Evolutionary conservation across 768 basidiomycete species (phyloP), one percentile per base, ranked within the genome.

Genomic region (Panus rudis): DNA sequence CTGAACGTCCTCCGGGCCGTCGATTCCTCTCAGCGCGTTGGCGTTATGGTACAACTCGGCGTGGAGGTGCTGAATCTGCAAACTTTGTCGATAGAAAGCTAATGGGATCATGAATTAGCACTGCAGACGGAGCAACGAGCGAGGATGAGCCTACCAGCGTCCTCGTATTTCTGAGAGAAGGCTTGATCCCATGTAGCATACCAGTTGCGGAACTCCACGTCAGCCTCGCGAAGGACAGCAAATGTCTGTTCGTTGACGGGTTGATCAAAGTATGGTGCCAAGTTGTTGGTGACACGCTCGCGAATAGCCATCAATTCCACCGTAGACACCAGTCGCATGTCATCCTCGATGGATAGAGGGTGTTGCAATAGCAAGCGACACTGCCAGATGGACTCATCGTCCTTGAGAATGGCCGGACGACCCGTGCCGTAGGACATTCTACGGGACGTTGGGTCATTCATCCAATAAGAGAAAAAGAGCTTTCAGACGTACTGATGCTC

Each of bases 401-500:
- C 90, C 55, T 88, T 86, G 22, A 96, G 68, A 34, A 96, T 90
- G 1, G 92, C 89, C 2, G 92, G 92, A 26, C 92, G 83, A 8
- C 92, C 92, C 30, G 88, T 94, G 3, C 92, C 93, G 53, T 93
- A 97, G 0, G 92, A 93, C 63, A 97, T 73, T 57, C 92, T 94
- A 50, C 12, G n/a, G 24, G 33, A 35, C 24, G 10, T 22, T 40
- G n/a, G n/a, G n/a, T n/a, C n/a, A n/a, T n/a, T n/a, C n/a, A 41
- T 19, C 16, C 26, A 31, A n/a, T 3, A 14, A 33, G 13, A 19
- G 19, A 20, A 27, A 35, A 8, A 19, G 11, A 19, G 76, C 86
- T 52, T n/a, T n/a, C n/a, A n/a, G n/a, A n/a, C n/a, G n/a, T 54
- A 92, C 88, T 94, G 92, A 59, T 93, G 91, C 57, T 94, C 92